phyloP scores from a whole-genome alignment of 768 basidiomycete species.

The Lactarius deliciosus region DNA sequence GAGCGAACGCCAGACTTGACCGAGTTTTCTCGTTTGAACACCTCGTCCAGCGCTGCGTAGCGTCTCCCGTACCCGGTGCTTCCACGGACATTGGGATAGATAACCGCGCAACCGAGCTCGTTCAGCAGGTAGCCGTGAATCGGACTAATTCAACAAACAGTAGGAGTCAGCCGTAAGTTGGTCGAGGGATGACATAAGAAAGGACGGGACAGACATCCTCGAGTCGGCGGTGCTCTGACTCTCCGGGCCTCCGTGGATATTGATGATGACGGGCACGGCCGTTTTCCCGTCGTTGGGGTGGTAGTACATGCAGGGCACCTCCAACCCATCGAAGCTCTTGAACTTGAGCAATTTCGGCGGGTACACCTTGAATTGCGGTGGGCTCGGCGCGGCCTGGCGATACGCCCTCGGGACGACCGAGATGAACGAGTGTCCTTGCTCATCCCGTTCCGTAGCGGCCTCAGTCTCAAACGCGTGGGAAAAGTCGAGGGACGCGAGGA shows the following conservation, averaged over 20 bases:
- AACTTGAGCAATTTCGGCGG: constrained; percentile 40
- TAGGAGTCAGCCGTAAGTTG: not conserved
- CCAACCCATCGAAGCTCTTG: constrained; percentile 44
- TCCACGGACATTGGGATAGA: constrained; percentile 46
- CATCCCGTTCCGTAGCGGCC: constrained; percentile 25
- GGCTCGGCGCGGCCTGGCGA: constrained; percentile 38
- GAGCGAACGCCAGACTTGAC: constrained; percentile 38
- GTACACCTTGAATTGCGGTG: constrained; percentile 33
- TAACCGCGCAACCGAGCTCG: constrained; percentile 42
- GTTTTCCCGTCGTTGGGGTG: constrained; percentile 37
- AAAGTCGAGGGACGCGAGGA: constrained; percentile 38
- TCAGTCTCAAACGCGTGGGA: constrained; percentile 27
- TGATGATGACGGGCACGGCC: constrained; percentile 38
- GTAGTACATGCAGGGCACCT: constrained; percentile 45
- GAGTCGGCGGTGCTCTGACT: constrained; percentile 39
- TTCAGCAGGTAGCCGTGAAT: constrained; percentile 45
- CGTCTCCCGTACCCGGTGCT: constrained; percentile 44
- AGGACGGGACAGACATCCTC: constrained; percentile 34
- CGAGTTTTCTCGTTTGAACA: constrained; percentile 45
- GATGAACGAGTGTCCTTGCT: constrained; percentile 34
- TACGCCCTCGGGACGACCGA: constrained; percentile 36
- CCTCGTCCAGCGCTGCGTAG: constrained; percentile 43
- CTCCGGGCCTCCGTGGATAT: constrained; percentile 44
- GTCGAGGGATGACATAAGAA: not conserved
- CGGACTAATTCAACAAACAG: constrained; percentile 19